Base-by-base conservation (phyloP, 2,329 filamentous ascomycete species). In the Diaporthe australafricana region DNA sequence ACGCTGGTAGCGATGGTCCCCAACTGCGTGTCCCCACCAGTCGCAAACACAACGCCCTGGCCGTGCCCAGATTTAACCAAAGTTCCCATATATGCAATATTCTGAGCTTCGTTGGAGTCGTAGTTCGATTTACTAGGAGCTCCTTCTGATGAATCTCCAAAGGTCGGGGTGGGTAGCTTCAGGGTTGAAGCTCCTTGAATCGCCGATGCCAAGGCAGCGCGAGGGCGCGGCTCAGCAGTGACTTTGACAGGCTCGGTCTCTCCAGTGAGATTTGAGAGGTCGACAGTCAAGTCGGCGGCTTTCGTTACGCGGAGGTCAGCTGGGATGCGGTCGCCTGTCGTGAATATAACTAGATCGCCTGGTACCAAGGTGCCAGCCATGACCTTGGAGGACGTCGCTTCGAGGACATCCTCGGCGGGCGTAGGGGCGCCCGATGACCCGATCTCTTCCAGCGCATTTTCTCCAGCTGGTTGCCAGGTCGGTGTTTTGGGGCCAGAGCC, bases 21-120 rank as follows among this genome's bases (percentile, higher is more conserved):
- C 82, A 99, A 98, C 78, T 98, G 95, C 0, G 97, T 99, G 72
- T 94, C 91, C 40, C 93, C 93, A 70, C 97, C 97, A 8, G 96
- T 99, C 11, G 95, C 95, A 80, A 98, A 97, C n/a, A 99, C 96
- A 75, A 99, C 92, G 53, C 96, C 96, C 81, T 98, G 95, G 0
- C 96, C 96, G 78, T 99, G 93, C 14, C 96, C 96, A 45, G 96
- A 98, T 75, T 96, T 94, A 42, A 99, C 95, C 75, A 99, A 83
- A 3, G 96, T 99, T 35, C 96, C 96, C 95, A 99, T 98, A 81
- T 98, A 98, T 2, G 95, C 96, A 80, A 99, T 95, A 78, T 99
- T 98, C 77, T 93, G 93, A 77, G 92, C 90, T 68, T 93, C 92
- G 74, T 93, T 93, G 65, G 93, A 84, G 62, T 90, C 87, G 55